These are phyloP conservation scores for Sporothrix curviconia DNA, from an alignment of 2,329 filamentous ascomycete genomes.

Conservation along the genomic window DNA sequence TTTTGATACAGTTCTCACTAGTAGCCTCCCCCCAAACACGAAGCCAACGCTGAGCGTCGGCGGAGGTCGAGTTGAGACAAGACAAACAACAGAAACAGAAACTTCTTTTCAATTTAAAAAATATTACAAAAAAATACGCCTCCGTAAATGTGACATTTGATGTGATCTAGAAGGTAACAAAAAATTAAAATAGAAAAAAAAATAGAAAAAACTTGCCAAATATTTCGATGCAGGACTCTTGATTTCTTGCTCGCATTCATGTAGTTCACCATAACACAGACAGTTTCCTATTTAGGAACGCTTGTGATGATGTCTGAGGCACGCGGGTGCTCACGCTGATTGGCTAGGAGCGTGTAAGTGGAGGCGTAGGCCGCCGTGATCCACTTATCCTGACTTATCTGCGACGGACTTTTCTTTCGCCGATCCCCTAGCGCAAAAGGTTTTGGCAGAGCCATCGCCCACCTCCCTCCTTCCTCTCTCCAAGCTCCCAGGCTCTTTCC, in stretches of 20 bases:
- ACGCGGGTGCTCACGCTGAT: background rate
- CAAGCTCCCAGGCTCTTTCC: constrained; percentile 16
- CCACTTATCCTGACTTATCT: too few relatives aligned
- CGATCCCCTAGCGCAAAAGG: constrained; percentile 28
- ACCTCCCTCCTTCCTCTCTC: constrained; percentile 20
- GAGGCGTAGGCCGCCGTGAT: too few relatives aligned
- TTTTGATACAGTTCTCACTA: background rate
- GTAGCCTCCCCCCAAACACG: background rate
- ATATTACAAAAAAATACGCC: background rate
- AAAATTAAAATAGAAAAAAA: background rate
- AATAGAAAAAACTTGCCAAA: too few relatives aligned
- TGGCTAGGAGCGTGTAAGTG: background rate
- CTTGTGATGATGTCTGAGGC: background rate
- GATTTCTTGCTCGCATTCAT: background rate
- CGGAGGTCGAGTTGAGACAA: background rate
- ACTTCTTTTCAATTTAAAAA: background rate
- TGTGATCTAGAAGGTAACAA: background rate
- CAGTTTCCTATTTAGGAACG: background rate
- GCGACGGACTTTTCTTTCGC: constrained; percentile 23
- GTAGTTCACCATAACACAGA: background rate
- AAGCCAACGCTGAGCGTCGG: constrained; percentile 10
- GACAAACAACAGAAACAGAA: constrained; percentile 8
- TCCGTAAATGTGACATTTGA: too few relatives aligned
- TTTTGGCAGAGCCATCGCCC: constrained; percentile 31
- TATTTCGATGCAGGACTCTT: too few relatives aligned